Evolutionary conservation across 2,329 filamentous ascomycete genomes (phyloP), one percentile per base, ranked within the genome.

Genomic region (Thelonectria blattea): DNA sequence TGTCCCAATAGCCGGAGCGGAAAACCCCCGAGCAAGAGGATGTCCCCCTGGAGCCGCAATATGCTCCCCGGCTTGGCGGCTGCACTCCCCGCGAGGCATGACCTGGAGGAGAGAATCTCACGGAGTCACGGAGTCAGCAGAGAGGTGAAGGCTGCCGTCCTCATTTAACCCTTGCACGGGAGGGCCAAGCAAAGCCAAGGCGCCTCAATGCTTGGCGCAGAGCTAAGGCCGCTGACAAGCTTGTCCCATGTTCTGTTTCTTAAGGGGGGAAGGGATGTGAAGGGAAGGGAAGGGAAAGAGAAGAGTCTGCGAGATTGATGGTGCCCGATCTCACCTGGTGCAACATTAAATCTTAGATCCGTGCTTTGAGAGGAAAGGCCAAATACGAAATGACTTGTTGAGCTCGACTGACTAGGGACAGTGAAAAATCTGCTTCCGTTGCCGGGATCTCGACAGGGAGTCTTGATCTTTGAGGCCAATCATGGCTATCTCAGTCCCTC

Each of bases 281-380:
- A 37, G 34, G 15, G 15, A 7, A 14, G 34, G 12, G 34, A 24
- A 49, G 18, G 32, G 15, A 53, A 51, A 51, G 18, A 20, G 15
- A 53, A 51, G 52, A 34, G 37, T 43, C 63, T 60, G 63, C 58
- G 48, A 64, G 64, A 62, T 68, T 66, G 58, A 65, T 70, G 65
- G 56, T 66, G 68, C 68, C 68, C 68, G 68, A 70, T 70, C 68
- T 70, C 47, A 55, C 63, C 41, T 55, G 53, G 51, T 66, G 64
- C 42, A 57, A 68, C 60, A 57, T 64, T 43, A 61, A 58, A 66
- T 59, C 58, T 66, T 15, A 63, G 61, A 67, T 61, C 57, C 49
- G 53, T 37, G 39, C 51, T 30, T 43, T 27, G 32, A 24, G 10
- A 47, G 47, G 50, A 15, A 42, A 20, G 18, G 27, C 3, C 6